A percentile compares a stretch with the other conserved stretches of the same genome.
phyloP scores from a whole-genome alignment of 495 filamentous ascomycete species.

The Chaetomium fimeti region DNA sequence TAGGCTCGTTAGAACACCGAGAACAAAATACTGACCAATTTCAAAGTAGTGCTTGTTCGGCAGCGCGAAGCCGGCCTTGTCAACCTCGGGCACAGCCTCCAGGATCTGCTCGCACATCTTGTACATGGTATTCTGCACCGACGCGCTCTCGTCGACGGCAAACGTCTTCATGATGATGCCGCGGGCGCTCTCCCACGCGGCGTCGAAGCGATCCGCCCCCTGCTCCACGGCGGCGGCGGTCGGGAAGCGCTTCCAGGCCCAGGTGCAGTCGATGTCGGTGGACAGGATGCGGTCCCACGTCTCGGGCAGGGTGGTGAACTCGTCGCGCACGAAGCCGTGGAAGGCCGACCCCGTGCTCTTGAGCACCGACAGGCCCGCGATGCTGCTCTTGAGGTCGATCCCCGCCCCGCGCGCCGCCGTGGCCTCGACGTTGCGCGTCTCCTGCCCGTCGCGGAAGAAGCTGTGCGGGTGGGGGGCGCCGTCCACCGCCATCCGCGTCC shows the following conservation, averaged over 20 bases:
- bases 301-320: conserved; percentile 86
- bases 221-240: conserved; percentile 65
- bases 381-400: conserved; percentile 65
- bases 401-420: conserved; percentile 45
- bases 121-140: conserved; percentile 97
- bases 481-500: conserved; percentile 85
- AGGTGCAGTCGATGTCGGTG: conserved; percentile 82
- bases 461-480: conserved; percentile 95
- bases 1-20: conserved; percentile 48
- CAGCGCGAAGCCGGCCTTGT: conserved; percentile 74
- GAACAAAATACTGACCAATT: conserved; percentile 64
- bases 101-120: conserved; percentile 94
- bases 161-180: conserved; percentile 86
- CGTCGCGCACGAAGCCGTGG: conserved; percentile 88
- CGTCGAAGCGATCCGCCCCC: conserved; percentile 66
- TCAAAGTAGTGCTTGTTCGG: conserved; percentile 99
- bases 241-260: conserved; percentile 76
- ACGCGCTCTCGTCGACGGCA: conserved; percentile 85
- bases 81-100: conserved; percentile 65
- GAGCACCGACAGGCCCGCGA: conserved; percentile 78
- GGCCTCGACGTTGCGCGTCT: conserved; percentile 75
- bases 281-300: conserved; percentile 92
- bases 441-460: conserved; percentile 84
- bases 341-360: conserved; percentile 98
- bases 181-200: conserved; percentile 71